Conservation (phyloP, 2,329 filamentous ascomycete genomes). For the Fusarium protoensiforme region DNA sequence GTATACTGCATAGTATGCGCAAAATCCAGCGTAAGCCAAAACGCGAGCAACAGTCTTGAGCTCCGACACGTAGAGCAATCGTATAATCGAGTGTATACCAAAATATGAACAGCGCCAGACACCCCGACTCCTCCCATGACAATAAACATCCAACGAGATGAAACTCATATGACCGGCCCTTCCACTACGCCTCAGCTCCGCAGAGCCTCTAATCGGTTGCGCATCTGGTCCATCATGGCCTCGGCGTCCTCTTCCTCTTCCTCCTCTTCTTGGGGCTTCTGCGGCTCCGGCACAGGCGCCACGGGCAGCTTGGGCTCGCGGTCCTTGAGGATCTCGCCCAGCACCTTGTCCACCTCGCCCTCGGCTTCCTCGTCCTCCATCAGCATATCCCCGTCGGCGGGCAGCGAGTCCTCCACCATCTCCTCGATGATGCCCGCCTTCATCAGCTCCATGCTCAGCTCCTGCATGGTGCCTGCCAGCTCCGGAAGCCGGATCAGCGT, state of each 20-base stretch:
- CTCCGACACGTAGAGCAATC: neutral
- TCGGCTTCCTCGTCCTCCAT: conserved; percentile 82
- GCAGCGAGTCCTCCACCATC: conserved; percentile 89
- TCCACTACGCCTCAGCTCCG: conserved; percentile 71
- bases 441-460: conserved; percentile 86
- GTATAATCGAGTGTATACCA: conserved; percentile 28
- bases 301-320: conserved; percentile 69
- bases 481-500: conserved; percentile 85
- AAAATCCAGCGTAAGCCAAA: neutral
- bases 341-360: conserved; percentile 89
- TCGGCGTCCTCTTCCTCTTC: conserved; percentile 84
- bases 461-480: conserved; percentile 87
- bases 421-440: conserved; percentile 98
- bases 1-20: neutral
- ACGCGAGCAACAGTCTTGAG: neutral
- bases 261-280: conserved; percentile 62
- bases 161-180: conserved; percentile 1
- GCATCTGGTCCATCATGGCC: conserved; percentile 93
- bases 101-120: conserved; percentile 34
- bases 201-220: conserved; percentile 87
- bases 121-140: conserved; percentile 33
- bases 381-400: conserved; percentile 76
- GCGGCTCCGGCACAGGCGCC: conserved; percentile 66
- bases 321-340: conserved; percentile 90
- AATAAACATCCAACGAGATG: conserved; percentile 20